Conservation (phyloP, 164 flowering plant species). For the Tinospora cordifolia region DNA sequence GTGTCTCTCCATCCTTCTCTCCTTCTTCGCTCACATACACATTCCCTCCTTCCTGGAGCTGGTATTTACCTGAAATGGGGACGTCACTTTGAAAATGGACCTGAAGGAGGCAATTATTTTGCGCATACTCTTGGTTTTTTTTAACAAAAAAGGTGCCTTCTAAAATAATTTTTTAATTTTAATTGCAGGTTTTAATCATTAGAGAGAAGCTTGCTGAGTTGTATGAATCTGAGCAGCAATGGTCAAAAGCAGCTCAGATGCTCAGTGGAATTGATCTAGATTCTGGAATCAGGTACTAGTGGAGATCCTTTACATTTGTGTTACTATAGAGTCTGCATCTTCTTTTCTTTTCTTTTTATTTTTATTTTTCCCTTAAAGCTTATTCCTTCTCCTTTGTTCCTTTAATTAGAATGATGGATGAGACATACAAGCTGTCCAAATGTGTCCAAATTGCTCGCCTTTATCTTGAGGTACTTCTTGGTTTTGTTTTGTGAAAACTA, state of each 20-base stretch:
- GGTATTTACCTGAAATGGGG: too few species aligned
- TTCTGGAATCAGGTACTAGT: slow-evolving; percentile 77
- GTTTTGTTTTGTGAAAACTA: background rate
- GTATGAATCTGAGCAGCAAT: slow-evolving; percentile 90
- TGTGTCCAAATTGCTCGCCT: slow-evolving; percentile 97
- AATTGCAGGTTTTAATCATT: slow-evolving; percentile 63
- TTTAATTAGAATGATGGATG: slow-evolving; percentile 69
- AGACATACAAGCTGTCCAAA: slow-evolving; percentile 74
- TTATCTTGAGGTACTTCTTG: slow-evolving; percentile 73
- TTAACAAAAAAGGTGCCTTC: background rate
- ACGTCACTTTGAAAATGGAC: too few species aligned
- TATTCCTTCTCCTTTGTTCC: slow-evolving; percentile 9
- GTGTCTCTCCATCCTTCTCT: too few species aligned
- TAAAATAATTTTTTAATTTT: background rate
- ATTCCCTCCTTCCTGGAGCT: too few species aligned
- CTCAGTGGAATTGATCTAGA: slow-evolving; percentile 97
- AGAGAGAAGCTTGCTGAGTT: slow-evolving; percentile 97
- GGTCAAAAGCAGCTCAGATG: slow-evolving; percentile 99
- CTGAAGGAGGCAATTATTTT: too few species aligned
- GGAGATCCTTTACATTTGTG: slow-evolving; percentile 5
- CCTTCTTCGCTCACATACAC: too few species aligned
- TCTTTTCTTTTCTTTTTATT: background rate
- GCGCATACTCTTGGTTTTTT: background rate
- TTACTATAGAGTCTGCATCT: background rate
- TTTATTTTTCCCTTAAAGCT: background rate